Conservation (phyloP, 805 yeast species). For the Saturnispora bothae region DNA sequence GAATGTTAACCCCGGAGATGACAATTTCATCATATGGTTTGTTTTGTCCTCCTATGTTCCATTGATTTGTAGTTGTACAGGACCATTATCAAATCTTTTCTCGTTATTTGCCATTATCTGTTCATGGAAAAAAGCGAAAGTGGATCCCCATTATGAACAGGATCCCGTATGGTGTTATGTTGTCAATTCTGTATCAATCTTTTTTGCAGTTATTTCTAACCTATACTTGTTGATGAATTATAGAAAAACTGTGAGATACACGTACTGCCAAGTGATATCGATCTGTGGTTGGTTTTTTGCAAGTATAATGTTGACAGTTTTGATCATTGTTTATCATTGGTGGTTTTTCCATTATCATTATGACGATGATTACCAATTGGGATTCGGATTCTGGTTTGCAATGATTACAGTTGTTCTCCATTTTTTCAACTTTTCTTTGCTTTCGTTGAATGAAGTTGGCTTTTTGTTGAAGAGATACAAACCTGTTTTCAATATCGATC, state of each 20-base stretch:
- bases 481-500: conserved; percentile 55
- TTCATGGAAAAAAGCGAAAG: conserved; percentile 40
- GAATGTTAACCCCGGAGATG: conserved; percentile 26
- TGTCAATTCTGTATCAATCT: conserved; percentile 53
- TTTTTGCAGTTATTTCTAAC: conserved; percentile 59
- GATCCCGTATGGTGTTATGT: conserved; percentile 32
- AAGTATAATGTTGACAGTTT: conserved; percentile 38
- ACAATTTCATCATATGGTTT: conserved; percentile 41
- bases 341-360: conserved; percentile 15
- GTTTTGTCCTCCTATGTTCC: conserved; percentile 61
- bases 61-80: conserved; percentile 63
- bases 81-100: conserved; percentile 68
- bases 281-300: conserved; percentile 59
- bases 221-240: conserved; percentile 61
- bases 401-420: conserved; percentile 55
- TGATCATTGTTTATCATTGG: conserved; percentile 28
- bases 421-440: conserved; percentile 40
- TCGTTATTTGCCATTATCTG: conserved; percentile 64
- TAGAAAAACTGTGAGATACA: conserved; percentile 44
- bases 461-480: conserved; percentile 50
- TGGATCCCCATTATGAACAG: not conserved
- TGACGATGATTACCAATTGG: conserved; percentile 19
- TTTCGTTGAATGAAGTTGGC: conserved; percentile 54
- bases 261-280: conserved; percentile 51
- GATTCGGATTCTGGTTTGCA: conserved; percentile 77